A percentile compares a stretch with the other conserved stretches of the same genome.
phyloP scores from a whole-genome alignment of 192 early-diverging fungal genomes.

The Spizellomyces punctatus region DNA sequence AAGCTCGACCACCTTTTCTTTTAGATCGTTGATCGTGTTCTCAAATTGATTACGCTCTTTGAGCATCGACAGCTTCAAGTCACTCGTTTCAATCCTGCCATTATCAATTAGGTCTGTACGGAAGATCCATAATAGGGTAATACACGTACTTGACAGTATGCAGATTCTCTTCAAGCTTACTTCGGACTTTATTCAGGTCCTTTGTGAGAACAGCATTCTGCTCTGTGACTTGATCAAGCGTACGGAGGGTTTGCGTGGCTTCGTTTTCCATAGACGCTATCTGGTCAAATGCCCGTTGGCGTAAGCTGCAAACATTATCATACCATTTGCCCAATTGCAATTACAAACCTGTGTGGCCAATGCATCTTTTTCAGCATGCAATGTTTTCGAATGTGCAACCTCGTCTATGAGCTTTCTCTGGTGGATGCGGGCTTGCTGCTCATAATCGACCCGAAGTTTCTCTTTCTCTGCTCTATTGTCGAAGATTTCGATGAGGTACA shows the following conservation, averaged over 20 bases:
- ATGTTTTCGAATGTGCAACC: constrained; percentile 27
- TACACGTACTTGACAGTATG: constrained; percentile 36
- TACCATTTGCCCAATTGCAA: neutral
- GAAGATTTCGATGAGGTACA: neutral
- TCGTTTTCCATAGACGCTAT: constrained; percentile 36
- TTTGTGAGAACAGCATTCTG: constrained; percentile 31
- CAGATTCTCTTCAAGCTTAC: constrained; percentile 29
- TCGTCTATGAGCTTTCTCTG: constrained; percentile 37
- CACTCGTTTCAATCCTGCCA: constrained; percentile 32
- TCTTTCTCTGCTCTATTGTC: constrained; percentile 42
- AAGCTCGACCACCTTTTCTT: constrained; percentile 31
- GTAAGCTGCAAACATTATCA: neutral
- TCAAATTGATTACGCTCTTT: constrained; percentile 34
- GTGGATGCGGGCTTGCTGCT: constrained; percentile 35
- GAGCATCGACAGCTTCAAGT: constrained; percentile 32
- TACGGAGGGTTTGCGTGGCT: constrained; percentile 9
- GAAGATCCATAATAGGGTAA: too few relatives aligned
- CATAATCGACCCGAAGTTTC: constrained; percentile 31
- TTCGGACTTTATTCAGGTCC: constrained; percentile 38
- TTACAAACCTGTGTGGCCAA: constrained; percentile 20
- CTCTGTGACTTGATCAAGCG: constrained; percentile 32
- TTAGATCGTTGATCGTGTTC: constrained; percentile 35
- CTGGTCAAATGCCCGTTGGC: neutral
- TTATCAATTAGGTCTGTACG: too few relatives aligned
- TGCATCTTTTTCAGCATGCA: constrained; percentile 43